phyloP scores from a whole-genome alignment of 352 stramenopile species.

The Globisporangium spiculum region DNA sequence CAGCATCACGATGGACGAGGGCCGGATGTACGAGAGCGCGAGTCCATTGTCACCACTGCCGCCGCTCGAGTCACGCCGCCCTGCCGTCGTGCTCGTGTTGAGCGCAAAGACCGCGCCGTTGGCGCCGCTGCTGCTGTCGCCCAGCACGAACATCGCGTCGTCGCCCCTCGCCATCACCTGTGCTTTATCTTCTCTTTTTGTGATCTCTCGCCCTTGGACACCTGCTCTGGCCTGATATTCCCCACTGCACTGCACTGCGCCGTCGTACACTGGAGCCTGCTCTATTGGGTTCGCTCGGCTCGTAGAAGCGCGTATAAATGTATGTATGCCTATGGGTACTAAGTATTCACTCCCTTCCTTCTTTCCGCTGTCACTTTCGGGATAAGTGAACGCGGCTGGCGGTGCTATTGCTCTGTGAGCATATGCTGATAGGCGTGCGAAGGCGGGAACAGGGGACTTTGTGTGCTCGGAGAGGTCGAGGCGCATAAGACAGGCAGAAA shows the following conservation, averaged over 20 bases:
- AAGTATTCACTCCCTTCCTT: neutral
- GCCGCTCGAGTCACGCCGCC: constrained; percentile 11
- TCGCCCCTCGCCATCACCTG: neutral
- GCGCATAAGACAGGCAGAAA: neutral
- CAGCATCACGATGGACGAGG: constrained; percentile 34
- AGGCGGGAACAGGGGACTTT: neutral
- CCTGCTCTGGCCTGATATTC: neutral
- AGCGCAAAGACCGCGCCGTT: constrained; percentile 9
- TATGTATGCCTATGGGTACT: neutral
- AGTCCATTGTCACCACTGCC: neutral
- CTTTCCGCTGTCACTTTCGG: neutral
- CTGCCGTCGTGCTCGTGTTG: constrained; percentile 10
- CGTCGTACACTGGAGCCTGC: neutral
- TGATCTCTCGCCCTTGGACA: too few species aligned
- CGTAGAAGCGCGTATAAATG: neutral
- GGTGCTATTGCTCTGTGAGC: neutral
- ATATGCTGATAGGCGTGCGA: neutral
- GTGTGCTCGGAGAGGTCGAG: neutral
- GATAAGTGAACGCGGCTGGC: neutral
- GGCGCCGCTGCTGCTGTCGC: constrained; percentile 9
- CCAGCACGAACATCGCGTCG: constrained; percentile 35
- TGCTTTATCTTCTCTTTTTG: neutral
- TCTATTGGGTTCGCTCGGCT: neutral
- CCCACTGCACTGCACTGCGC: neutral
- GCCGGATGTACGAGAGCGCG: constrained; percentile 21